These are phyloP conservation scores for Solanum bulbocastanum DNA, from an alignment of 257 asterid genomes.

Conservation along the genomic window DNA sequence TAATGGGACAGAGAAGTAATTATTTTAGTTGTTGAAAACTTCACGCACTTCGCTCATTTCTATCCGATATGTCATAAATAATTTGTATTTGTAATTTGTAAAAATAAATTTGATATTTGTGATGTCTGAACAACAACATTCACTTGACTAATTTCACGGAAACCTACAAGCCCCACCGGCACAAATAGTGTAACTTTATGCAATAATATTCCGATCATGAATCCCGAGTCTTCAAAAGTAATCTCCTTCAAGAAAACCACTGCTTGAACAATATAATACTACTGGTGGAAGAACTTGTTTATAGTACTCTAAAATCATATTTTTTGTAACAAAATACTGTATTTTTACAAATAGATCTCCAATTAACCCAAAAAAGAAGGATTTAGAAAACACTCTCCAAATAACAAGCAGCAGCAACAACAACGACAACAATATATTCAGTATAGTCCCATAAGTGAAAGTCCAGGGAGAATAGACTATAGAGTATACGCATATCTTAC, in stretches of 20 bases:
- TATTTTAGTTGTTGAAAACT: background rate
- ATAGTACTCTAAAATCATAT: background rate
- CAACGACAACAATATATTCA: too few species aligned
- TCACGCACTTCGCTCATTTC: background rate
- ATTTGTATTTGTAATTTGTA: background rate
- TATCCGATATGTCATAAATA: too few species aligned
- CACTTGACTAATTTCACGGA: background rate
- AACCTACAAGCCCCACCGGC: too few species aligned
- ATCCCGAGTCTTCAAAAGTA: background rate
- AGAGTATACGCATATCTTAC: background rate
- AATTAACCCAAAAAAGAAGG: background rate
- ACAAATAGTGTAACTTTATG: background rate
- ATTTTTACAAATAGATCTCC: background rate
- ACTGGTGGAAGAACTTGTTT: background rate
- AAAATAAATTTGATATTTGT: background rate
- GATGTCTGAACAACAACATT: background rate
- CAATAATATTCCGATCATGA: background rate
- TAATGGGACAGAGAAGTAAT: background rate
- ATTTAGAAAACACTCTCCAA: background rate
- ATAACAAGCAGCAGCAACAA: background rate
- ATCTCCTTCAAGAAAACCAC: background rate
- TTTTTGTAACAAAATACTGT: background rate
- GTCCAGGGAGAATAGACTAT: background rate
- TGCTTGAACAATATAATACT: background rate
- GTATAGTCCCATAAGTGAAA: too few species aligned